Evolutionary conservation across 192 early-diverging fungal genomes (phyloP), one percentile per base, ranked within the genome.

Genomic region (Mortierella hygrophila): DNA sequence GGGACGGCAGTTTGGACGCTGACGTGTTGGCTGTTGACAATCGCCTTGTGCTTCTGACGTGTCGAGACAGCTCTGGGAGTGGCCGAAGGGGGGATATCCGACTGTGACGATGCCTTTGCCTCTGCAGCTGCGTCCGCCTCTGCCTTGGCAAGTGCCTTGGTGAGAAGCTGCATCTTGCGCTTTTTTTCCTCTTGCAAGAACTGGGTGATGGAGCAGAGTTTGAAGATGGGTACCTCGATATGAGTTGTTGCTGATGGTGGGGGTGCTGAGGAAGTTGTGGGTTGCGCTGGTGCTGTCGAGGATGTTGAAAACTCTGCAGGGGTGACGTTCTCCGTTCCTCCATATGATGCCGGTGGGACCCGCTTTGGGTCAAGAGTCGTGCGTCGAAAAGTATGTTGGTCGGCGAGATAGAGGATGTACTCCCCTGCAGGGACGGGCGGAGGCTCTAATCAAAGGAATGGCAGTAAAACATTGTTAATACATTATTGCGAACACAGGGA

Each of bases 211-310:
- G 55, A 78, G 68, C 84, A 86, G 38, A 42, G 76, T 63, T 72
- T 75, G 77, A 86, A 86, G 29, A 86, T 80, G 26, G 84, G 84
- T 23, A 86, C 84, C n/a, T 86, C 84, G 35, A 86, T 81, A 60
- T 86, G 84, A 41, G 75, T 79, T 41, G 60, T 32, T 15, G 76
- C 40, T n/a, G 71, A 76, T 10, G 72, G 75, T 6, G 79, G 74
- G 63, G 82, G 65, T 18, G 47, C 23, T 16, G 63, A 55, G n/a
- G 70, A 1, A 1, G 23, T 41, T 7, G 15, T 3, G 41, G 15
- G 41, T 71, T 42, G 38, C 9, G 47, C 54, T 26, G 37, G 20
- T n/a, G 63, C 42, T 57, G n/a, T n/a, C 23, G 44, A n/a, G 26
- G 65, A 32, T n/a, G 49, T 29, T 69, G 47, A 20, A 6, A 52